These are phyloP conservation scores for Phytophthora hybrid DNA, from an alignment of 352 stramenopile species.

Conservation along the genomic window DNA sequence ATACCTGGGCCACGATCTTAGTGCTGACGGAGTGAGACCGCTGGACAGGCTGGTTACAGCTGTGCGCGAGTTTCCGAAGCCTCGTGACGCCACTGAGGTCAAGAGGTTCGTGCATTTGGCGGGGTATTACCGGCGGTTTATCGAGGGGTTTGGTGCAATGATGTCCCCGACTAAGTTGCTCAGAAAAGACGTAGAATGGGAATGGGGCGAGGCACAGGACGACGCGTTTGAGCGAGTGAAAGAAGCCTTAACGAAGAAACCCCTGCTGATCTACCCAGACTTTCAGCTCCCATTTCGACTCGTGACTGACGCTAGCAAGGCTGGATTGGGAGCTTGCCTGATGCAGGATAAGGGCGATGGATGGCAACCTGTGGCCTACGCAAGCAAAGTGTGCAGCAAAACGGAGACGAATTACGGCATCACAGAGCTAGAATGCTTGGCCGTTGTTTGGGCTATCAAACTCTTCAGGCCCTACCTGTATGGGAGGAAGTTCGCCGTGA, in stretches of 20 bases:
- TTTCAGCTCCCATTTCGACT: conserved; percentile 38
- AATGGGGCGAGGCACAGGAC: conserved; percentile 30
- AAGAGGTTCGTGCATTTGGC: conserved; percentile 38
- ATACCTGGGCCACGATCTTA: too few species aligned
- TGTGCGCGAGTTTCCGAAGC: conserved; percentile 5
- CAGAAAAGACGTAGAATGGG: conserved; percentile 22
- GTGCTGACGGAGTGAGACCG: too few species aligned
- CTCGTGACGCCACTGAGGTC: conserved; percentile 11
- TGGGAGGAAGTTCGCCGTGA: too few species aligned
- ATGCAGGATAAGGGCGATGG: conserved; percentile 17
- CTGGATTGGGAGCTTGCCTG: conserved; percentile 13
- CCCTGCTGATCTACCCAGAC: conserved; percentile 28
- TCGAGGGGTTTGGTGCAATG: conserved; percentile 23
- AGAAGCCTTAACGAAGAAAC: background rate
- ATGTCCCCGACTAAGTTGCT: conserved; percentile 31
- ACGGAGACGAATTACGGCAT: too few species aligned
- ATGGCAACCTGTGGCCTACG: conserved; percentile 20
- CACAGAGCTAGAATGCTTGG: too few species aligned
- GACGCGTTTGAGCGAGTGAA: conserved; percentile 33
- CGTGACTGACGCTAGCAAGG: conserved; percentile 20
- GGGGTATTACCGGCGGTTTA: conserved; percentile 38
- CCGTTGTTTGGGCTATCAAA: too few species aligned
- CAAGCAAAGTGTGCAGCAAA: conserved; percentile 20
- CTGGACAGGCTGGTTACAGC: too few species aligned
- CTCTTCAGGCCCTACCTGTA: too few species aligned